Percentiles rank a stretch among this genome's conserved stretches.
Conservation (phyloP, 768 basidiomycete genomes). For the Amanita pseudoporphyria region DNA sequence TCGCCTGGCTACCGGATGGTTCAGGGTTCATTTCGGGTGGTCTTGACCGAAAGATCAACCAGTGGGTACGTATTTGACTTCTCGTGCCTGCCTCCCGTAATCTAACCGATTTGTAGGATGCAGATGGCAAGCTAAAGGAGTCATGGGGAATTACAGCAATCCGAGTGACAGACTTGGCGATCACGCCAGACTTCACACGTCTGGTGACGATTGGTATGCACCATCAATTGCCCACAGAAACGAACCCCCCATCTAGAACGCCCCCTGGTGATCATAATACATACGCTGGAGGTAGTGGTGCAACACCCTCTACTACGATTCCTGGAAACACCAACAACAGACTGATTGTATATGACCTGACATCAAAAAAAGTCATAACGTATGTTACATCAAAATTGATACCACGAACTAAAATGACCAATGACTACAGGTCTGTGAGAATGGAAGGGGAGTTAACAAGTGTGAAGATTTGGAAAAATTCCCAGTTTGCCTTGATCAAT, state of each 20-base stretch:
- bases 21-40: slow-evolving; percentile 86
- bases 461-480: slow-evolving; percentile 79
- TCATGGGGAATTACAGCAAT: slow-evolving; percentile 63
- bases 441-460: slow-evolving; percentile 80
- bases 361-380: slow-evolving; percentile 58
- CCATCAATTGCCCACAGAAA: slow-evolving; percentile 16
- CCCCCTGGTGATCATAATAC: slow-evolving; percentile 26
- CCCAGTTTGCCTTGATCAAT: slow-evolving; percentile 79
- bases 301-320: slow-evolving; percentile 20
- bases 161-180: slow-evolving; percentile 78
- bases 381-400: slow-evolving; percentile 29
- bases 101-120: slow-evolving; percentile 41
- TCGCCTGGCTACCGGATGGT: slow-evolving; percentile 84
- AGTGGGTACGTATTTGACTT: slow-evolving; percentile 53
- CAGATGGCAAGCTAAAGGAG: slow-evolving; percentile 61
- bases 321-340: slow-evolving; percentile 39
- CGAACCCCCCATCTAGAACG: slow-evolving; percentile 15
- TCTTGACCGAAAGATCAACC: slow-evolving; percentile 73
- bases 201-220: slow-evolving; percentile 81
- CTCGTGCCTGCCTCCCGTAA: slow-evolving; percentile 7
- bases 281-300: slow-evolving; percentile 24
- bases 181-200: slow-evolving; percentile 77
- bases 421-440: slow-evolving; percentile 42
- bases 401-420: slow-evolving; percentile 5
- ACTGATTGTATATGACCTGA: slow-evolving; percentile 71